Conservation (phyloP, 345 rosid genomes). For the Hibiscus mutabilis region DNA sequence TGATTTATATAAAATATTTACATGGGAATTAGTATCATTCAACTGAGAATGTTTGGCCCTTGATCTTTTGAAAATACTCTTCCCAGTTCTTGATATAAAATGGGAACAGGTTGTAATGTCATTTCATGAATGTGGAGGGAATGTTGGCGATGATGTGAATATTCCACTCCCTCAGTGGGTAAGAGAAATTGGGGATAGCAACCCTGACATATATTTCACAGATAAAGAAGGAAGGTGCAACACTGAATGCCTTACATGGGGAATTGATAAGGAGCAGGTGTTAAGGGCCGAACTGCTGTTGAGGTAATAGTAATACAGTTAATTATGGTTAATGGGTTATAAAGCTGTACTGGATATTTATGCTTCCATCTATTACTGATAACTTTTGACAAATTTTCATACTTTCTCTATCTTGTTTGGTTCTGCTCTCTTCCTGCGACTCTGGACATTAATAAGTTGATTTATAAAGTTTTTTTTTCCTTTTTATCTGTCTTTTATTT, state of each 20-base stretch:
- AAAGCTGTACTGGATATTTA: neutral
- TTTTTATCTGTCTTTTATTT: neutral
- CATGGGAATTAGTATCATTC: neutral
- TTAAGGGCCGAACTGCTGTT: conserved; percentile 84
- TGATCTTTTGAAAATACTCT: neutral
- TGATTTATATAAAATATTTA: neutral
- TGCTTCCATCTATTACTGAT: neutral
- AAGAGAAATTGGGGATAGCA: conserved; percentile 58
- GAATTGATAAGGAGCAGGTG: conserved; percentile 87
- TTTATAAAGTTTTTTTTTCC: neutral
- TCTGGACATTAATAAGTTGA: neutral
- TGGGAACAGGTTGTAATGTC: conserved; percentile 83
- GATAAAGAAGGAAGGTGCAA: conserved; percentile 74
- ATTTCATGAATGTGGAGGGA: conserved; percentile 97
- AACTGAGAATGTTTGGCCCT: neutral
- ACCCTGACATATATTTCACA: conserved; percentile 82
- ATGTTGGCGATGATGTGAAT: conserved; percentile 87
- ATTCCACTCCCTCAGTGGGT: conserved; percentile 91
- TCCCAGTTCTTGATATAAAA: conserved; percentile 3
- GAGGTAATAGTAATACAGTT: conserved; percentile 46
- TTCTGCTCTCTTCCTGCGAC: neutral
- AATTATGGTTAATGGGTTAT: neutral
- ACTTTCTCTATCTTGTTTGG: neutral
- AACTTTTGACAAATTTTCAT: neutral
- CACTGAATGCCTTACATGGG: conserved; percentile 93